Base-by-base conservation (phyloP, 352 stramenopile genomes). In the Phytopythium ostracodes region DNA sequence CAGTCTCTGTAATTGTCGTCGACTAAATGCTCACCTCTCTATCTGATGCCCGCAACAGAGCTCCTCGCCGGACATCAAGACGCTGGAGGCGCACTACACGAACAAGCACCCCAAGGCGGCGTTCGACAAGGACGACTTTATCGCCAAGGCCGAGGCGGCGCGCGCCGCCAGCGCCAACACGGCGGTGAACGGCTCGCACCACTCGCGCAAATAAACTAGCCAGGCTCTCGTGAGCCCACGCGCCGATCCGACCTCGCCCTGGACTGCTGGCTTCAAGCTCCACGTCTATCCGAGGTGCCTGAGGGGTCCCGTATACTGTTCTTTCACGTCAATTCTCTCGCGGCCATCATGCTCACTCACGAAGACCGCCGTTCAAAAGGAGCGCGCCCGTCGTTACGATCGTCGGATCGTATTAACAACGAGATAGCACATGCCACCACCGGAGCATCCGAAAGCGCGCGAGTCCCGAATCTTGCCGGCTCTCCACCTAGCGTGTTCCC, bases 61-160 rank as follows among this genome's bases (percentile, higher is more conserved):
- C 42, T 64, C 76, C 17, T 87, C 77, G 22, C 79, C 79, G 0
- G 79, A 88, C 63, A 87, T 86, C 47, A 88, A 86, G 67, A 81
- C 65, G 25, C 82, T 78, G 56, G 76, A 86, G 60, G 64, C 71
- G 56, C 79, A 88, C 66, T 88, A 87, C 63, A 24, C 42, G 17
- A 85, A 73, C 67, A 88, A 87, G 65, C 79, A 88, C 60, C 76
- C 77, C 8, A 88, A 87, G 63, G 63, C 65, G 18, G 14, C 52
- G 10, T 88, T 88, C 55, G 64, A 87, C 64, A 77, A 77, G 35
- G 79, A 85, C 0, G 75, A 60, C n/a, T 67, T 83, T 56, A 58
- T 87, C 31, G 29, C 54, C 20, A 80, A 76, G 56, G 79, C 79
- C n/a, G 79, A 88, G 66, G 76, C 67, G 10, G 59, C 76, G 60